Conservation (phyloP, 2,329 filamentous ascomycete species). For the Colletotrichum siamense region DNA sequence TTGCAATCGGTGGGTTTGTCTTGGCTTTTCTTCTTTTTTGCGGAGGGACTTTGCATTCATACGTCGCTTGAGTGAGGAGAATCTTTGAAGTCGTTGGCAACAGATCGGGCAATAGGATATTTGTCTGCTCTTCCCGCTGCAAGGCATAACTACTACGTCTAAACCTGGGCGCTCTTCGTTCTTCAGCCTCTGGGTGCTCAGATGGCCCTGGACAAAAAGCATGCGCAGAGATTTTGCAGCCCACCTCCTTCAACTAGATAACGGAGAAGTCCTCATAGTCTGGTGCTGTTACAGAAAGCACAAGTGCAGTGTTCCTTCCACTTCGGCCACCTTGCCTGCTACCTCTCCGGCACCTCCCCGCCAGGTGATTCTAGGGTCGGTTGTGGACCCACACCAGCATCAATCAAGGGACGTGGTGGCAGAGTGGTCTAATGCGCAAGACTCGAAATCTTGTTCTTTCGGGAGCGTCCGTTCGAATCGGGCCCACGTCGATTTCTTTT, state of each 20-base stretch:
- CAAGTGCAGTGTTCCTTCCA: not conserved
- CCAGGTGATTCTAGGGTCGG: not conserved
- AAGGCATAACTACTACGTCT: not conserved
- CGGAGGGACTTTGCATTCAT: not conserved
- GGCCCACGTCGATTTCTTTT: constrained; percentile 24
- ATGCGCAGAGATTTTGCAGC: no score
- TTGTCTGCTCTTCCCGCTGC: not conserved
- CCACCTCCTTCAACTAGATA: no score
- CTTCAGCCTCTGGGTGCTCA: no score
- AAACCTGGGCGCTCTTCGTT: no score
- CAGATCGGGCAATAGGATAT: accelerated
- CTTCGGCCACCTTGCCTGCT: not conserved
- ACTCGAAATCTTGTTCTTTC: constrained; percentile 32
- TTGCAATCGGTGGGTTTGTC: not conserved
- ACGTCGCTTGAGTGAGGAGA: not conserved
- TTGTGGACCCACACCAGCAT: not conserved
- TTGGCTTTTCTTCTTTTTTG: not conserved
- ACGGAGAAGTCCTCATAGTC: no score
- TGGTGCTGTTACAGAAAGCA: not conserved
- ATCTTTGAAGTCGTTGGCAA: not conserved
- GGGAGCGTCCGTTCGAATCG: constrained; percentile 32
- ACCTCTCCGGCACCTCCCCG: not conserved
- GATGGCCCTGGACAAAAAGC: no score
- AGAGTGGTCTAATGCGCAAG: constrained; percentile 25
- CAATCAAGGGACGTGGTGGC: constrained; percentile 21